A percentile compares a stretch with the other conserved stretches of the same genome.
Evolutionary conservation across 345 rosid genomes (phyloP).

Genomic region (Boechera divaricarpa): DNA sequence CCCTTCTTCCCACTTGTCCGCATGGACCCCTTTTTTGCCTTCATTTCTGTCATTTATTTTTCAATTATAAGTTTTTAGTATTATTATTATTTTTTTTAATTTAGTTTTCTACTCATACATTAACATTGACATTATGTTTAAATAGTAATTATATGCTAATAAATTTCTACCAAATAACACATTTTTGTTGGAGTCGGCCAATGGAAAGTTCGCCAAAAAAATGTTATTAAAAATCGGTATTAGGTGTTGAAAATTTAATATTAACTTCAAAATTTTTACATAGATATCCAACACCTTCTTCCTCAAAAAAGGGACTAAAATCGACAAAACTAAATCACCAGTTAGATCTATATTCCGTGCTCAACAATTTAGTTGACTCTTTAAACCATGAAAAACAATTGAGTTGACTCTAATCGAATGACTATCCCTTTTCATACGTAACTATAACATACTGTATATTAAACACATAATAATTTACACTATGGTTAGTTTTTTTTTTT

Average conservation of each 20-base stretch:
- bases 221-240: not conserved
- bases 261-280: not conserved
- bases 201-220: not conserved
- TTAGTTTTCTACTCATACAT: constrained; percentile 3
- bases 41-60: constrained; percentile 28
- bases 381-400: too few species aligned
- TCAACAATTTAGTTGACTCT: not conserved
- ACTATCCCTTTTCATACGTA: not conserved
- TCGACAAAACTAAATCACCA: not conserved
- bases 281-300: not conserved
- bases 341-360: not conserved
- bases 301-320: not conserved
- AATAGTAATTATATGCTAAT: not conserved
- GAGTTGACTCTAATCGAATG: not conserved
- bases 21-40: constrained; percentile 33
- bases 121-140: not conserved
- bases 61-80: not conserved
- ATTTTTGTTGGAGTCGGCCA: not conserved
- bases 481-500: too few species aligned
- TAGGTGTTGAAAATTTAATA: not conserved
- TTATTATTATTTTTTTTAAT: not conserved
- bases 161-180: not conserved
- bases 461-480: not conserved
- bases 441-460: not conserved
- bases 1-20: constrained; percentile 33